Evolutionary conservation across 805 yeast species (phyloP), one percentile per base, ranked within the genome.

Genomic region (Ogataea angusta): DNA sequence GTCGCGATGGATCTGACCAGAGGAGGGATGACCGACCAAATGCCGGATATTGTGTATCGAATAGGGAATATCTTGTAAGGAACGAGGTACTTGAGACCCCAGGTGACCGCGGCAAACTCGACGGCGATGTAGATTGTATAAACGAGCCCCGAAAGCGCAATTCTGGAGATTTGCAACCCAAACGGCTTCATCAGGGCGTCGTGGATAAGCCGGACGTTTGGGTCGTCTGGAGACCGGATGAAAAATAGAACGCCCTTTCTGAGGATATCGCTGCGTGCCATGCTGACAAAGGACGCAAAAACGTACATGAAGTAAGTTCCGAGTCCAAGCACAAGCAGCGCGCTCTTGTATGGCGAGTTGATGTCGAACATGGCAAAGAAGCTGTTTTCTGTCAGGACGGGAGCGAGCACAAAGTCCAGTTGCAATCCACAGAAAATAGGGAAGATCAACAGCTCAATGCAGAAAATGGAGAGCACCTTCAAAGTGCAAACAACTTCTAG

Each of bases 161-260:
- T 80, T 47, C 95, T 72, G 21, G 83, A 78, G 16, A 90, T 47
- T 58, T 93, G 97, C 33, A 82, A 66, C 7, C 63, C 48, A 53
- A 91, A 73, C 1, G 96, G 85, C 49, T 85, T 79, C 43, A 85
- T 82, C 38, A 93, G 63, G 1, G 95, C 93, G 57, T 90, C 96
- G 49, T 88, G 91, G 30, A 91, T 73, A 10, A 93, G 75, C 49
- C 91, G 78, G 33, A 88, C 81, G 52, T 86, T 84, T 28, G 95
- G 96, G 58, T 93, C 97, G 52, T 89, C 96, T 4, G 96, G 96
- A 16, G 95, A 88, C 52, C 96, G 75, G 45, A 93, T 85, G 66
- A 93, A 93, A 60, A 80, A 93, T 34, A 93, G 68, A 7, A 87
- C 96, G 10, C 99, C 99, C 0, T 85, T 82, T 41, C 99, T 75